Evolutionary conservation across 23 red algal genomes (phyloP).

Genomic region (Gracilaria vermiculophylla): DNA sequence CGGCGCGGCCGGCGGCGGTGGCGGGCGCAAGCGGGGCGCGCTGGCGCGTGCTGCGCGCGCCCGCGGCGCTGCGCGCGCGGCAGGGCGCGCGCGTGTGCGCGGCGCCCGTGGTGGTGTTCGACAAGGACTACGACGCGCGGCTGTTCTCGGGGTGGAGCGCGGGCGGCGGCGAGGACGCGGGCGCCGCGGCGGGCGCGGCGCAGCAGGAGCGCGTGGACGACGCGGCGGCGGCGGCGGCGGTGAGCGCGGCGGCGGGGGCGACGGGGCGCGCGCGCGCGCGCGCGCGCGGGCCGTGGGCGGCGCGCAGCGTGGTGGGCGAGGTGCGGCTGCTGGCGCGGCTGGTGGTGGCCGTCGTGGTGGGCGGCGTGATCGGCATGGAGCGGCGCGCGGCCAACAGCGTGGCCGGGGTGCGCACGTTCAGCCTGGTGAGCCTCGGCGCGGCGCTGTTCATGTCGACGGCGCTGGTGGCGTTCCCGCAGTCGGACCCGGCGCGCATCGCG

Average conservation of each 20-base stretch:
- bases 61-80: too few species aligned
- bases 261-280: neutral
- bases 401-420: constrained; percentile 67
- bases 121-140: neutral
- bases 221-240: too few species aligned
- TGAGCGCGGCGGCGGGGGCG: neutral
- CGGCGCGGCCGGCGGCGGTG: too few species aligned
- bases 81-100: neutral
- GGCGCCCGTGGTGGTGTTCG: constrained; percentile 1
- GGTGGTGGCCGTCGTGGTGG: constrained; percentile 59
- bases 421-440: constrained; percentile 63
- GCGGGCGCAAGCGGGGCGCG: too few species aligned
- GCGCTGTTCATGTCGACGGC: constrained; percentile 63
- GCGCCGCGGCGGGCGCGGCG: too few species aligned
- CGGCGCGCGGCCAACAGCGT: constrained; percentile 62
- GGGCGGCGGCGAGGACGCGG: neutral
- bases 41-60: too few species aligned
- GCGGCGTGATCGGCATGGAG: constrained; percentile 76
- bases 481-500: constrained; percentile 57
- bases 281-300: neutral
- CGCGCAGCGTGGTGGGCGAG: constrained; percentile 4
- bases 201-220: too few species aligned
- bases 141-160: neutral
- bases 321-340: constrained; percentile 33
- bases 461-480: constrained; percentile 50